A percentile compares a stretch with the other conserved stretches of the same genome.
phyloP scores from a whole-genome alignment of 306 rosid species.

The Rosa persica region DNA sequence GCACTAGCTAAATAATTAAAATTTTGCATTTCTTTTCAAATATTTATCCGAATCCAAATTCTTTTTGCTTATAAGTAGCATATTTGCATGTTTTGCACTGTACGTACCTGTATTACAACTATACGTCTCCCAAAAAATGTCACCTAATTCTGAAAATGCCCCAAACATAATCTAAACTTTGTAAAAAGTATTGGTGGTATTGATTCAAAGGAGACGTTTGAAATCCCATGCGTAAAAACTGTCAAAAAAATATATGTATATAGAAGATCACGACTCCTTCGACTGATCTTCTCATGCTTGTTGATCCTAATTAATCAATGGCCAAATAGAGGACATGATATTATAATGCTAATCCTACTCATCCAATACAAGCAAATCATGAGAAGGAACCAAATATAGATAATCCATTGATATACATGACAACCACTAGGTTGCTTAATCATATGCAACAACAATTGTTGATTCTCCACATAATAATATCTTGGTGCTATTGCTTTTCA shows the following conservation, averaged over 20 bases:
- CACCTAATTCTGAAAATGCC: neutral
- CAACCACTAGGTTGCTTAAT: constrained; percentile 19
- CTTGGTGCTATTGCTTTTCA: neutral
- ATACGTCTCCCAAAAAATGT: neutral
- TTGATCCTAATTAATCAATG: neutral
- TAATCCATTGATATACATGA: constrained; percentile 7
- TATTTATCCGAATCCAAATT: neutral
- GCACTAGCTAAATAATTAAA: neutral
- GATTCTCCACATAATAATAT: constrained; percentile 28
- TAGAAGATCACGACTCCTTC: neutral
- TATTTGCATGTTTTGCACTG: neutral
- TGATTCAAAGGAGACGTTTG: constrained; percentile 1
- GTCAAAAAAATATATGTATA: neutral
- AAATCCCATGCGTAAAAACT: neutral
- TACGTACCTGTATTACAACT: neutral
- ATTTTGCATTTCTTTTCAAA: neutral
- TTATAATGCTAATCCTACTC: constrained; percentile 23
- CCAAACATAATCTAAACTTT: neutral
- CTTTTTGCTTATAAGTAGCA: neutral
- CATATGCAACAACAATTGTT: constrained; percentile 16
- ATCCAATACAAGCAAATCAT: neutral
- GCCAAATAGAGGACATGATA: neutral
- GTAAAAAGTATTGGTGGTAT: neutral
- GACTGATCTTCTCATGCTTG: neutral
- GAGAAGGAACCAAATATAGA: neutral